phyloP scores from a whole-genome alignment of 495 filamentous ascomycete genomes.

The Trichoderma parareesei region DNA sequence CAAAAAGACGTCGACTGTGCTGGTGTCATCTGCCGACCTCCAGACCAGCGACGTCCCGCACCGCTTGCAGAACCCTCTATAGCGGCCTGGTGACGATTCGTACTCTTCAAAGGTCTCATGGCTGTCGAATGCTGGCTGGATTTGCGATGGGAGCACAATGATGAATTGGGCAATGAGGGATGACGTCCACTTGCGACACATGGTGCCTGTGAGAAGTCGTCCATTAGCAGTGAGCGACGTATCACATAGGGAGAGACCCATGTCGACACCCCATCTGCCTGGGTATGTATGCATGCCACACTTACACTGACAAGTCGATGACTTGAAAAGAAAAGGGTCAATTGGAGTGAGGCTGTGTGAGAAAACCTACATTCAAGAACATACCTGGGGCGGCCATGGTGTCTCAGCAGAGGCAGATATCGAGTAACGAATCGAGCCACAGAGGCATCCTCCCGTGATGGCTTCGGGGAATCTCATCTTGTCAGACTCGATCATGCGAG shows the following conservation, averaged over 20 bases:
- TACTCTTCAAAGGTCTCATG: not conserved
- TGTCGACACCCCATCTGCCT: not conserved
- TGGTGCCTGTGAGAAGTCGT: conserved; percentile 3
- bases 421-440: conserved; percentile 7
- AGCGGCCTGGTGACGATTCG: conserved; percentile 8
- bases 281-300: not conserved
- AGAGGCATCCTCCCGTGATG: conserved; percentile 11
- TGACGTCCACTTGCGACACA: conserved; percentile 13
- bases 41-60: conserved; percentile 10
- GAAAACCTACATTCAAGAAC: not conserved
- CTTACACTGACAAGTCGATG: not conserved
- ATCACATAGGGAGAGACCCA: too few relatives aligned
- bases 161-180: conserved; percentile 13
- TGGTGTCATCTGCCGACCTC: not conserved
- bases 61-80: conserved; percentile 7
- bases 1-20: conserved; percentile 8
- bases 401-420: not conserved
- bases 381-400: conserved; percentile 11
- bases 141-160: not conserved
- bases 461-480: not conserved
- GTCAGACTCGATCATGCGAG: not conserved
- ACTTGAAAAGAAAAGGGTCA: not conserved
- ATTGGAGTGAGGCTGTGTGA: not conserved
- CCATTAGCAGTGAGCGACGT: too few relatives aligned
- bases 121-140: not conserved